Conservation (phyloP, 306 rosid species). For the Begonia masoniana region DNA sequence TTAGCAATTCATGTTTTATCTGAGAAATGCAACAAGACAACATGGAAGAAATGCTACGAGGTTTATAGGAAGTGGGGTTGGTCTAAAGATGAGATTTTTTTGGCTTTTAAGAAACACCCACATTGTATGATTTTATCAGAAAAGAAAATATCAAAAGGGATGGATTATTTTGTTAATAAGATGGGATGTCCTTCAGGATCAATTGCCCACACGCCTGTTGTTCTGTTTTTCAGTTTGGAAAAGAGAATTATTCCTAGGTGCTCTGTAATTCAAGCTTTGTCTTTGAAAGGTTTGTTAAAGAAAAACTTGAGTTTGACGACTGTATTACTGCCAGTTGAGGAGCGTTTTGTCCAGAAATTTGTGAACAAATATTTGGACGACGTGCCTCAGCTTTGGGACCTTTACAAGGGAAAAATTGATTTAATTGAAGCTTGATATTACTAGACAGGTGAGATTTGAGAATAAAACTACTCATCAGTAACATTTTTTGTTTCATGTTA, state of each 20-base stretch:
- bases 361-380: slow-evolving; percentile 14
- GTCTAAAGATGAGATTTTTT: slow-evolving; percentile 9
- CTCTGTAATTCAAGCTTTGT: slow-evolving; percentile 13
- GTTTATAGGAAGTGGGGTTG: slow-evolving; percentile 20
- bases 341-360: slow-evolving; percentile 7
- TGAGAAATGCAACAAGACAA: not conserved
- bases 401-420: slow-evolving; percentile 12
- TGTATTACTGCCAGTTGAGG: not conserved
- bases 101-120: slow-evolving; percentile 13
- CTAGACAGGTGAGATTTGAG: not conserved
- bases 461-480: not conserved
- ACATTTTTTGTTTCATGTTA: too few relatives aligned
- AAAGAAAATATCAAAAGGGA: slow-evolving; percentile 9
- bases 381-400: slow-evolving; percentile 13
- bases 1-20: slow-evolving; percentile 5
- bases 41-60: slow-evolving; percentile 5
- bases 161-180: slow-evolving; percentile 15
- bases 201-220: slow-evolving; percentile 2
- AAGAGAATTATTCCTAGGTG: slow-evolving; percentile 18
- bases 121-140: slow-evolving; percentile 11
- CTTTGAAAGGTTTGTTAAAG: slow-evolving; percentile 12
- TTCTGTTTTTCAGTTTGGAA: slow-evolving; percentile 14
- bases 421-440: not conserved
- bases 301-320: not conserved
- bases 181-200: slow-evolving; percentile 7